Base-by-base conservation (phyloP, 2,329 filamentous ascomycete genomes). In the Alternaria conjuncta region DNA sequence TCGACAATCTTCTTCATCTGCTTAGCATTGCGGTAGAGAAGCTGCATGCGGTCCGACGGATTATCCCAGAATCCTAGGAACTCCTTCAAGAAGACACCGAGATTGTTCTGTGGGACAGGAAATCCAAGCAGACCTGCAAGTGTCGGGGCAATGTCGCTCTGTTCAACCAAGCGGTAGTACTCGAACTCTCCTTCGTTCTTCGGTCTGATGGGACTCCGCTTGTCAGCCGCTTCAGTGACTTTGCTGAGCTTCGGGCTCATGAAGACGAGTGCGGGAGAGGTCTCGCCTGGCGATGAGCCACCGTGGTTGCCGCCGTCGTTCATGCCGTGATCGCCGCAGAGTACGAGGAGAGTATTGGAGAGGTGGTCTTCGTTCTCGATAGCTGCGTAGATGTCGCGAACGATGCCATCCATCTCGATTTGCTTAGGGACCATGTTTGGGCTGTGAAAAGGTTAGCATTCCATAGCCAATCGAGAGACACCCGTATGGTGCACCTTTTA, bases 311-410 rank as follows among this genome's bases (percentile, higher is more conserved):
- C 96, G 20, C 93, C 96, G 72, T 98, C 95, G 71, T 98, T 99
- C 96, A 99, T 99, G n/a, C 96, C 96, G 77, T 99, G 96, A 73
- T 99, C 96, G 60, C 96, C 96, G 60, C 91, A 93, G 7, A 99
- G 82, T 4, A 99, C 89, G 49, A 99, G 86, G 2, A 99, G 82
- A 0, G 95, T 94, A 5, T 92, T 91, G 30, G 87, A 77, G 1
- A 97, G 87, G 78, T 97, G 91, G 1, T 86, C 77, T 60, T 92
- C 82, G 5, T 85, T 85, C 73, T 91, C 86, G 68, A 99, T 91
- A 7, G 92, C 91, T 12, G 85, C 83, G 75, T 93, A 97, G 25
- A 99, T 90, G 61, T 88, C 82, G 65, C 85, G 84, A 43, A 97
- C 90, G 66, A 98, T 90, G 1, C 81, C 85, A 74, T 98, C 95